Evolutionary conservation across 495 filamentous ascomycete species (phyloP), one percentile per base, ranked within the genome.

Genomic region (Hypoxylon rickii): DNA sequence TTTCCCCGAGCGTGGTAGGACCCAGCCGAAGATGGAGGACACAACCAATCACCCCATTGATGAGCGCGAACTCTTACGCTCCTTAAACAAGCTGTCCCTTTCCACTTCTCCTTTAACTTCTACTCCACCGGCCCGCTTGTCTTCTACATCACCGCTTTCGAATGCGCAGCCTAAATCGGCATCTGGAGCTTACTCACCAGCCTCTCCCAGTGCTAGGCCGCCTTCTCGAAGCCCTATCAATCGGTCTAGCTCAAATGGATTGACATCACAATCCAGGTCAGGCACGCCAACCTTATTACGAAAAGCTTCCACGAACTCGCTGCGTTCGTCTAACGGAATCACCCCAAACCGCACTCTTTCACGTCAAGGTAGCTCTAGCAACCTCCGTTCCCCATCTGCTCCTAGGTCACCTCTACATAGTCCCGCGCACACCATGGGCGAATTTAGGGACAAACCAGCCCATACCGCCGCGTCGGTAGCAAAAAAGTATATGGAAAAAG

Each of bases 401-500:
- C 64, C 55, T 8, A 71, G 64, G 13, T 70, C 72, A 19, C 70
- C 76, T 11, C 58, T 76, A 40, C 60, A 66, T 41, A 36, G 26
- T 7, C 19, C 43, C 12, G 4, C 32, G 13, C 60, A 53, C 42
- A 41, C 64, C 49, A 73, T 73, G 38, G 70, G 64, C 34, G 75
- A 76, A 22, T 55, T 63, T 7, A 69, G 70, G n/a, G 75, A 73
- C 55, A 74, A 68, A 26, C 70, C 74, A 0, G 56, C 70, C 8
- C 72, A 79, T 0, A 92, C 88, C 3, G 80, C 90, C 37, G 76
- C 79, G 29, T 83, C 83, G 16, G 79, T 96, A 22, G 91, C 91
- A 1, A 81, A 73, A 12, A 80, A 80, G 1, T 81, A 87, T 66
- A 88, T 96, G 67, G 72, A 77, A 42, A 82, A 79, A 56, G 90